Evolutionary conservation across 2,329 filamentous ascomycete species (phyloP).

Genomic region (Epichloe bromicola): DNA sequence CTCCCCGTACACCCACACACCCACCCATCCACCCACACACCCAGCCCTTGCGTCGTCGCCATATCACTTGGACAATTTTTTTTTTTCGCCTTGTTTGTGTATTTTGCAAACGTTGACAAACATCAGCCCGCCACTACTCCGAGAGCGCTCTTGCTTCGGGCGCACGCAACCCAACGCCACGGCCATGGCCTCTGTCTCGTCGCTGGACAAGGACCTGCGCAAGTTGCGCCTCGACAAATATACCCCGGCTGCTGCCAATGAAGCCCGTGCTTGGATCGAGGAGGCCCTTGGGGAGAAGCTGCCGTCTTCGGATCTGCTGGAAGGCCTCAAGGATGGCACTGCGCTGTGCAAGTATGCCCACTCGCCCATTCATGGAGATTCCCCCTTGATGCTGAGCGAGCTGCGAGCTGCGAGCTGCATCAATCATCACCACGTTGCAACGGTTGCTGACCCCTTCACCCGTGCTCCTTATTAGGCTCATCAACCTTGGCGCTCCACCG

Average conservation of each 20-base stretch:
- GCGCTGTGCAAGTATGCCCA: constrained; percentile 72
- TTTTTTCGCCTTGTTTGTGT: too few species aligned
- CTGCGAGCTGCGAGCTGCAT: too few species aligned
- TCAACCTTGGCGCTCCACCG: constrained; percentile 65
- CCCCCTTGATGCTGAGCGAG: background rate
- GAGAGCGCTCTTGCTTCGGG: too few species aligned
- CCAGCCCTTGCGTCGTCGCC: too few species aligned
- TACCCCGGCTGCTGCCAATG: constrained; percentile 78
- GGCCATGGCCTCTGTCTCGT: constrained; percentile 82
- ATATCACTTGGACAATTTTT: too few species aligned
- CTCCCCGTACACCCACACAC: too few species aligned
- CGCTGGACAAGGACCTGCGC: constrained; percentile 89
- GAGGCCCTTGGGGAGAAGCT: constrained; percentile 62
- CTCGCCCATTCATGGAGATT: background rate
- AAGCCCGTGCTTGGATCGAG: constrained; percentile 79
- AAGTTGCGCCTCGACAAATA: constrained; percentile 86
- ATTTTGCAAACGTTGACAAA: too few species aligned
- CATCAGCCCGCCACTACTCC: too few species aligned
- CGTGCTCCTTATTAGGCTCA: constrained; percentile 51
- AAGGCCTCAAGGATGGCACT: constrained; percentile 79
- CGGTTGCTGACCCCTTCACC: background rate
- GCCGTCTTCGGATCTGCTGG: constrained; percentile 63
- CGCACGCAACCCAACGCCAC: background rate
- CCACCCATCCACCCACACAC: too few species aligned
- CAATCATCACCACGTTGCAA: too few species aligned